phyloP scores from a whole-genome alignment of 371 early-diverging fungal species.

The Rhizopus delemar region DNA sequence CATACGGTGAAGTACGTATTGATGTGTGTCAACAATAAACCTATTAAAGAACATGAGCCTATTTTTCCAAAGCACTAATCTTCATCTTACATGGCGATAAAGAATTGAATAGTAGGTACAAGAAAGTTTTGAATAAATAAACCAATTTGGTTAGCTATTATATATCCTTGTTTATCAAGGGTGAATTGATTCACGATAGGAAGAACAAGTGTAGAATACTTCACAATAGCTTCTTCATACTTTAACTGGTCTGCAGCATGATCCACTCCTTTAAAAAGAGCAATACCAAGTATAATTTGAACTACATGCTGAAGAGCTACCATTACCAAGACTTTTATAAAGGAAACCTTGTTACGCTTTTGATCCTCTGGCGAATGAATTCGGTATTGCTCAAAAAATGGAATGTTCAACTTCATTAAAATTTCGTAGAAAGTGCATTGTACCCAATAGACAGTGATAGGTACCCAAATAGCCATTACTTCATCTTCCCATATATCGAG shows the following conservation, averaged over 20 bases:
- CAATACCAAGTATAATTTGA: conserved; percentile 37
- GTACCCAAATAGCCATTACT: conserved; percentile 57
- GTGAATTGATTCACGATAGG: neutral
- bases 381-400: conserved; percentile 70
- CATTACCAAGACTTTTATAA: conserved; percentile 52
- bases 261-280: conserved; percentile 25
- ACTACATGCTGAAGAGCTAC: conserved; percentile 57
- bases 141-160: conserved; percentile 9
- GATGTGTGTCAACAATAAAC: conserved; percentile 59
- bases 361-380: conserved; percentile 65
- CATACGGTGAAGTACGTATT: conserved; percentile 74
- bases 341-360: conserved; percentile 61
- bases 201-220: conserved; percentile 9
- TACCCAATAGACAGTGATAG: conserved; percentile 68
- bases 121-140: conserved; percentile 13
- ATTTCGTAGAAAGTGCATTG: conserved; percentile 65
- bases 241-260: conserved; percentile 19
- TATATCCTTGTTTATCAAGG: conserved; percentile 2
- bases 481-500: conserved; percentile 48
- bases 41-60: conserved; percentile 17
- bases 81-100: conserved; percentile 27
- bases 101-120: conserved; percentile 23
- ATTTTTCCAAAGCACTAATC: neutral
- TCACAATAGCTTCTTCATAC: conserved; percentile 11
- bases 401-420: conserved; percentile 55